Conservation (phyloP, 2,329 filamentous ascomycete species). For the Xylaria digitata region DNA sequence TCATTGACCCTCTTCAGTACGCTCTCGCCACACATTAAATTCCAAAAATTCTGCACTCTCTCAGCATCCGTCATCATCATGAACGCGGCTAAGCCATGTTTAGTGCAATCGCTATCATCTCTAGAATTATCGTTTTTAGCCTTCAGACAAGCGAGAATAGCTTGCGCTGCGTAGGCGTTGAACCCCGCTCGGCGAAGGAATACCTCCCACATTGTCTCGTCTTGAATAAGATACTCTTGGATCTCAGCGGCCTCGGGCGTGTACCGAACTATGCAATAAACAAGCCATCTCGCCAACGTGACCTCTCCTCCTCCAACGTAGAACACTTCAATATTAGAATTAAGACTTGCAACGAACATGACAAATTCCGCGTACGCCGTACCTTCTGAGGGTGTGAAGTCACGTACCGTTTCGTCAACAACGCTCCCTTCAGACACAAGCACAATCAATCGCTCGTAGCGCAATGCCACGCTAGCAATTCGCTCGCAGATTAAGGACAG, state of each 20-base stretch:
- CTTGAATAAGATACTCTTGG: slow-evolving; percentile 56
- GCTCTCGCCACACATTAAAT: slow-evolving; percentile 63
- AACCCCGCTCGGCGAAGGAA: slow-evolving; percentile 74
- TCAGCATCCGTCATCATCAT: slow-evolving; percentile 65
- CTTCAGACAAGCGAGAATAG: slow-evolving; percentile 64
- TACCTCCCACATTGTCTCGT: slow-evolving; percentile 75
- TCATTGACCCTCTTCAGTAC: slow-evolving; percentile 64
- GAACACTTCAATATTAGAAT: slow-evolving; percentile 54
- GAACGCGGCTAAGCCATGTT: slow-evolving; percentile 64
- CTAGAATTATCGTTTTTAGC: slow-evolving; percentile 42
- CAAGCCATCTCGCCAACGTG: slow-evolving; percentile 66
- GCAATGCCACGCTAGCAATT: slow-evolving; percentile 62
- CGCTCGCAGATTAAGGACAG: slow-evolving; percentile 64
- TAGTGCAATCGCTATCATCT: slow-evolving; percentile 31
- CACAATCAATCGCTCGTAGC: slow-evolving; percentile 76
- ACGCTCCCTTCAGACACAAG: slow-evolving; percentile 69
- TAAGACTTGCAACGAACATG: slow-evolving; percentile 58
- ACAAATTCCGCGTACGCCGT: slow-evolving; percentile 62
- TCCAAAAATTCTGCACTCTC: slow-evolving; percentile 62
- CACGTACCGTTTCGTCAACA: slow-evolving; percentile 55
- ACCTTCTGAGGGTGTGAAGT: slow-evolving; percentile 56
- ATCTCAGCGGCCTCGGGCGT: slow-evolving; percentile 45
- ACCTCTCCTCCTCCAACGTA: slow-evolving; percentile 63
- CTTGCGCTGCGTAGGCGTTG: slow-evolving; percentile 78
- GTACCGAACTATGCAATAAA: slow-evolving; percentile 62